Conservation (phyloP, 2,329 filamentous ascomycete genomes). For the Fusarium sp. region DNA sequence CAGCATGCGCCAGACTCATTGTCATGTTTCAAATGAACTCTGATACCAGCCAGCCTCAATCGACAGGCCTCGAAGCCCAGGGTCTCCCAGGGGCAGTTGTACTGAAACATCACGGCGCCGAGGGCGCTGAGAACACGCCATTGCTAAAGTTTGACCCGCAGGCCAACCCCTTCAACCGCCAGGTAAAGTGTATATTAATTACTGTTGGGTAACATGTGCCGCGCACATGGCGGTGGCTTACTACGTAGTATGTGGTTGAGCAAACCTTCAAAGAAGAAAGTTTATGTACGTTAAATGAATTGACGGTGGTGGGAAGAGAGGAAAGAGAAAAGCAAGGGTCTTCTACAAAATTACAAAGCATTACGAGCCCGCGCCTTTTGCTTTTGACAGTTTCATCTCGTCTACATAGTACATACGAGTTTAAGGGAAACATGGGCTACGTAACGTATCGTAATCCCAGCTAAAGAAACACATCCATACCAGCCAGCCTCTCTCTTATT, state of each 20-base stretch:
- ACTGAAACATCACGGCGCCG: slow-evolving; percentile 40
- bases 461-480: slow-evolving; percentile 1
- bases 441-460: background rate
- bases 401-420: slow-evolving; percentile 17
- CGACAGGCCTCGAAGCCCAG: slow-evolving; percentile 30
- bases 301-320: slow-evolving; percentile 17
- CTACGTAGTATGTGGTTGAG: background rate
- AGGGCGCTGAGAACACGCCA: slow-evolving; percentile 31
- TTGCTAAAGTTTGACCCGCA: slow-evolving; percentile 26
- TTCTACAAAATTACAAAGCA: slow-evolving; percentile 8
- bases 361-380: slow-evolving; percentile 6
- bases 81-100: slow-evolving; percentile 32
- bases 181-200: background rate
- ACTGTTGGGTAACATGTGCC: slow-evolving; percentile 5
- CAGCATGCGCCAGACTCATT: slow-evolving; percentile 14
- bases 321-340: slow-evolving; percentile 11
- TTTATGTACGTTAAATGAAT: slow-evolving; percentile 25
- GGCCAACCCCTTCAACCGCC: background rate
- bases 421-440: slow-evolving; percentile 3
- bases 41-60: slow-evolving; percentile 13
- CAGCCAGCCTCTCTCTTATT: slow-evolving; percentile 23
- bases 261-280: slow-evolving; percentile 19
- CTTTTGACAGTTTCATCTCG: slow-evolving; percentile 41
- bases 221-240: slow-evolving; percentile 8
- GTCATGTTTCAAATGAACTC: slow-evolving; percentile 25